Conservation (phyloP, 2,329 filamentous ascomycete genomes). For the Fusarium setosum region DNA sequence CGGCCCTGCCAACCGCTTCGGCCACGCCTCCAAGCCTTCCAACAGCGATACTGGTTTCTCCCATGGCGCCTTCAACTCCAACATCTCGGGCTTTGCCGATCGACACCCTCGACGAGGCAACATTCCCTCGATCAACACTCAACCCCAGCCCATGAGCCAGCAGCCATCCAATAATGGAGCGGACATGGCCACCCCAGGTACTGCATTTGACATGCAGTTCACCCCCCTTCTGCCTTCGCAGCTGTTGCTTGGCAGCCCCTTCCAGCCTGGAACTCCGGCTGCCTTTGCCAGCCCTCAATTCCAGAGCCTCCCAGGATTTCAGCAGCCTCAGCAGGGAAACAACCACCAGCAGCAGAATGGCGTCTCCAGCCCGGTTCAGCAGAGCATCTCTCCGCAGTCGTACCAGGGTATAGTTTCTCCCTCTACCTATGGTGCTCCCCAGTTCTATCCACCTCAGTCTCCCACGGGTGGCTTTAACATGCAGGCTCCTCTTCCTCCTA, state of each 20-base stretch:
- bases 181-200: conserved; percentile 88
- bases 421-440: conserved; percentile 82
- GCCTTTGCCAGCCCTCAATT: conserved; percentile 94
- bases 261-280: conserved; percentile 92
- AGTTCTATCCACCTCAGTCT: conserved; percentile 90
- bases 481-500: conserved; percentile 69
- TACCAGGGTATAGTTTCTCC: conserved; percentile 90
- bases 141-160: conserved; percentile 72
- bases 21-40: conserved; percentile 82
- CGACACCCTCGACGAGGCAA: conserved; percentile 86
- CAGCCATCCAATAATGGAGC: conserved; percentile 62
- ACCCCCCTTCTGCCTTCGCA: conserved; percentile 95
- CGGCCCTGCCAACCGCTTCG: conserved; percentile 72
- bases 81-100: conserved; percentile 86
- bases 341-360: conserved; percentile 69
- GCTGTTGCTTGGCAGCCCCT: conserved; percentile 93
- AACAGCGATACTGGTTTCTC: conserved; percentile 91
- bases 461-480: conserved; percentile 80
- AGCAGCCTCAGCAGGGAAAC: conserved; percentile 66
- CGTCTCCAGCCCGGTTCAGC: conserved; percentile 79
- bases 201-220: conserved; percentile 97
- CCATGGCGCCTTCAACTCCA: conserved; percentile 90
- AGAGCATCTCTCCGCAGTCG: conserved; percentile 81
- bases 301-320: conserved; percentile 83
- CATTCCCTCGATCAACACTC: conserved; percentile 93